Conservation (phyloP, 1,284 basidiomycete genomes). For the Moesziomyces antarcticus region DNA sequence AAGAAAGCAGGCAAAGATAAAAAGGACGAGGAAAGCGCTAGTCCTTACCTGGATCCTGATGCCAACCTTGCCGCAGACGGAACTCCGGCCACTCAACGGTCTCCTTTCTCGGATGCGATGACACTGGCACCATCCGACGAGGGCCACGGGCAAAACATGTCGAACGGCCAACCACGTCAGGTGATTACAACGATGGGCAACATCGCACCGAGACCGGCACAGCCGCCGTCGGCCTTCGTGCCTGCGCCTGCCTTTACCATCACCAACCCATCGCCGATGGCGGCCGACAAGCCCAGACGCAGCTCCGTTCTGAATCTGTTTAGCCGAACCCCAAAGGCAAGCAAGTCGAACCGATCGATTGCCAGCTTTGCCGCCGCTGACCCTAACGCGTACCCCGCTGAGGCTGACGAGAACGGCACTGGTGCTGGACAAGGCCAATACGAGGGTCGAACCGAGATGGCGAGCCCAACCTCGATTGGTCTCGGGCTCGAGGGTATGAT, state of each 20-base stretch:
- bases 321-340: constrained; percentile 10
- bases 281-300: constrained; percentile 29
- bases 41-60: constrained; percentile 44
- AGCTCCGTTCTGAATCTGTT: constrained; percentile 32
- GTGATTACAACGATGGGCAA: constrained; percentile 16
- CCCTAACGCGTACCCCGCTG: constrained; percentile 1
- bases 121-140: constrained; percentile 38
- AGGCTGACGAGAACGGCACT: constrained; percentile 3
- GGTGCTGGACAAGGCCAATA: neutral
- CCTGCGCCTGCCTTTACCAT: constrained; percentile 30
- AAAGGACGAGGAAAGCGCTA: constrained; percentile 25
- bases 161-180: constrained; percentile 16
- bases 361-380: constrained; percentile 6
- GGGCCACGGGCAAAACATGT: constrained; percentile 7
- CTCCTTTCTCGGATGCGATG: constrained; percentile 43
- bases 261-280: constrained; percentile 32
- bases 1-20: constrained; percentile 29
- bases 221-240: neutral
- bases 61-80: constrained; percentile 9
- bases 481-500: constrained; percentile 44
- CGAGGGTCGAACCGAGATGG: constrained; percentile 3
- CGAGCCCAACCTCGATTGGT: constrained; percentile 30
- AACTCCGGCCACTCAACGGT: constrained; percentile 7
- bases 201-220: constrained; percentile 1
- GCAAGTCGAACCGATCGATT: constrained; percentile 26